A percentile compares a stretch with the other conserved stretches of the same genome.
These are phyloP conservation scores for Leucogyrophana mollusca DNA, from an alignment of 768 basidiomycete species.

Conservation along the genomic window DNA sequence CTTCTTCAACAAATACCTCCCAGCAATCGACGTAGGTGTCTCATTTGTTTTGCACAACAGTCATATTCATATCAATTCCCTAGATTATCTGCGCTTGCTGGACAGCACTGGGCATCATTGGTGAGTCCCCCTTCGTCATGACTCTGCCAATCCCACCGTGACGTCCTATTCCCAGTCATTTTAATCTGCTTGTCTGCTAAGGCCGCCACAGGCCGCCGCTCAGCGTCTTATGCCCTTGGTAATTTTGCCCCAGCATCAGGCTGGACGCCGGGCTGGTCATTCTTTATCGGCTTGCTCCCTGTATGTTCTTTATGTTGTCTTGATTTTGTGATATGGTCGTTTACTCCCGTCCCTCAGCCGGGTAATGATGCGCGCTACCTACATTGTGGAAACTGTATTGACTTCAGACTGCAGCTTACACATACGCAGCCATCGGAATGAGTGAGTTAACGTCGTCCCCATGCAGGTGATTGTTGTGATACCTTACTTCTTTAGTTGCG, in stretches of 20 bases:
- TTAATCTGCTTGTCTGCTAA: slow-evolving; percentile 56
- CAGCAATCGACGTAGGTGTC: slow-evolving; percentile 45
- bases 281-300: slow-evolving; percentile 63
- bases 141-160: background rate
- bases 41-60: background rate
- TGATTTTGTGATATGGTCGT: background rate
- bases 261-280: slow-evolving; percentile 67
- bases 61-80: slow-evolving; percentile 3
- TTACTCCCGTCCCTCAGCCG: slow-evolving; percentile 16
- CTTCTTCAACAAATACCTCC: slow-evolving; percentile 52
- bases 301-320: slow-evolving; percentile 29
- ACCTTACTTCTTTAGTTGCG: slow-evolving; percentile 38
- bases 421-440: slow-evolving; percentile 62
- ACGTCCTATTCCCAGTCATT: slow-evolving; percentile 40
- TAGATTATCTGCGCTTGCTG: slow-evolving; percentile 60
- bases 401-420: slow-evolving; percentile 43
- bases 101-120: slow-evolving; percentile 57
- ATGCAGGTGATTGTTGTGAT: background rate
- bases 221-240: slow-evolving; percentile 54
- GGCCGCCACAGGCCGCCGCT: slow-evolving; percentile 52
- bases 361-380: slow-evolving; percentile 14
- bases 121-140: slow-evolving; percentile 23
- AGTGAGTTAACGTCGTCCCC: slow-evolving; percentile 30
- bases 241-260: slow-evolving; percentile 63
- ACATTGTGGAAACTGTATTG: background rate